phyloP scores from a whole-genome alignment of 2,329 filamentous ascomycete species.

The Ustilaginoidea virens region DNA sequence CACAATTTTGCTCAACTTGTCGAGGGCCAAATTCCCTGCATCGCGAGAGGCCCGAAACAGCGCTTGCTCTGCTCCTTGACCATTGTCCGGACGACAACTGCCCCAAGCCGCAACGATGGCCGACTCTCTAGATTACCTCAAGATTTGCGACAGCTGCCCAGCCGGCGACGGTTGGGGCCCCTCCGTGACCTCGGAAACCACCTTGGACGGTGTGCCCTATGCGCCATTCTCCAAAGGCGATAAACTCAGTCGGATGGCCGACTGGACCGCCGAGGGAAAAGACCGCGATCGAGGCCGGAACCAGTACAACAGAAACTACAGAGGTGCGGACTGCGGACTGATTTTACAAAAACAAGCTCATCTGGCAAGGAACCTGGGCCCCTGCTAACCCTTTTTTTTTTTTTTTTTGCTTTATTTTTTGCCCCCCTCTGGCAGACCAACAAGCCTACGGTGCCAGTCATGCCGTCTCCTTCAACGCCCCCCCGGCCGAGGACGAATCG shows the following conservation, averaged over 20 bases:
- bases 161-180: constrained; percentile 80
- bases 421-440: constrained; percentile 48
- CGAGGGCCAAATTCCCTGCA: constrained; percentile 18
- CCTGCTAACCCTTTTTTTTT: too few relatives aligned
- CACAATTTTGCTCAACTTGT: constrained; percentile 22
- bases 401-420: background rate
- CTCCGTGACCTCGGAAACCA: constrained; percentile 66
- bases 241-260: constrained; percentile 97
- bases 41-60: constrained; percentile 8
- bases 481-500: constrained; percentile 86
- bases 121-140: constrained; percentile 40
- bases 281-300: constrained; percentile 64
- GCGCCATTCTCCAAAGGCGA: constrained; percentile 97
- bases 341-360: too few relatives aligned
- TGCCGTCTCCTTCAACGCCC: constrained; percentile 75
- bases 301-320: constrained; percentile 85
- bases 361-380: too few relatives aligned
- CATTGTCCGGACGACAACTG: too few relatives aligned
- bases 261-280: constrained; percentile 91
- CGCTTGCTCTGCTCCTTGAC: constrained; percentile 1
- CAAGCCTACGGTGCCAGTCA: constrained; percentile 91
- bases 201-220: constrained; percentile 87
- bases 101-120: constrained; percentile 22
- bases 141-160: constrained; percentile 57
- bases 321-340: constrained; percentile 43